Percentiles rank a stretch among this genome's conserved stretches.
Evolutionary conservation across 441 rosid genomes (phyloP).

Genomic region (Populus hybrid): DNA sequence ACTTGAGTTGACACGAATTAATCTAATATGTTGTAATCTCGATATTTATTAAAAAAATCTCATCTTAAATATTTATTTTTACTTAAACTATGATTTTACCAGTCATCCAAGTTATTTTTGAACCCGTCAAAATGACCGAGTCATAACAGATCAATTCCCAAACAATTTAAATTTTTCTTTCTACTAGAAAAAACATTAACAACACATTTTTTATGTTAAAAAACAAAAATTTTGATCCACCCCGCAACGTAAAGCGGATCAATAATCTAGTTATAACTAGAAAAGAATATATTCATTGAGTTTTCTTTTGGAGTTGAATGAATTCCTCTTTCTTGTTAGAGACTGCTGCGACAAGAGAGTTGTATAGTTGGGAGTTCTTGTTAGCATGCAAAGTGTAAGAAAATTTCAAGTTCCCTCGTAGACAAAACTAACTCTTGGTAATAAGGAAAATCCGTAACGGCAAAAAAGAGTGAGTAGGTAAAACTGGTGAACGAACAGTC

Average conservation of each 20-base stretch:
- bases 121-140: no score
- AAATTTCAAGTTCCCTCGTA: neutral
- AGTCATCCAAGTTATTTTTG: no score
- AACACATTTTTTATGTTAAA: no score
- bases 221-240: no score
- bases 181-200: no score
- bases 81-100: no score
- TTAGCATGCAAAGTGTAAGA: neutral
- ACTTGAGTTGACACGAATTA: fast-evolving
- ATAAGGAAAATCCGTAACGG: neutral
- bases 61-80: no score
- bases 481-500: slow-evolving; percentile 39
- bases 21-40: no score
- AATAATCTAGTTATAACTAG: neutral
- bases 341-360: neutral
- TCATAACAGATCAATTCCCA: no score
- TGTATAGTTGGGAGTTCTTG: neutral
- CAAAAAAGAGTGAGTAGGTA: slow-evolving; percentile 25
- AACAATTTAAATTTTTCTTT: no score
- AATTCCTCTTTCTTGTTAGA: neutral
- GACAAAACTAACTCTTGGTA: slow-evolving; percentile 10
- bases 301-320: neutral
- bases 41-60: no score
- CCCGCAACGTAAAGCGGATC: no score
- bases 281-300: neutral